phyloP scores from a whole-genome alignment of 2,329 filamentous ascomycete genomes.

The Alternaria arbusti region DNA sequence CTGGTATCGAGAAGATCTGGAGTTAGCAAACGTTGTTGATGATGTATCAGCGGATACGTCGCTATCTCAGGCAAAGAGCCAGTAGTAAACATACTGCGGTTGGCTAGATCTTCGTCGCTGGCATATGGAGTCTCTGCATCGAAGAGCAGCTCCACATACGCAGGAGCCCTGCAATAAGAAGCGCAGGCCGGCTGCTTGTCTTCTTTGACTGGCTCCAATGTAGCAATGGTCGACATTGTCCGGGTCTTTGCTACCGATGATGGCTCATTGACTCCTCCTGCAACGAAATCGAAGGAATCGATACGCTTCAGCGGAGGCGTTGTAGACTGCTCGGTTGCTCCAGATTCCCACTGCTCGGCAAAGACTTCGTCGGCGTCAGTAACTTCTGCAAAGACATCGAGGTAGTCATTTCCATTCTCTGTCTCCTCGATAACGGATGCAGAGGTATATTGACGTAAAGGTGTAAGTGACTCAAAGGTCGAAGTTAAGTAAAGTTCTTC shows the following conservation, averaged over 20 bases:
- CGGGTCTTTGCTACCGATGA: neutral
- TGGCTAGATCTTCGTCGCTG: neutral
- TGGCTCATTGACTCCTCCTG: too few relatives aligned
- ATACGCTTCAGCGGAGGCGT: neutral
- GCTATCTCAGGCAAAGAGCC: neutral
- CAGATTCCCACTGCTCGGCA: neutral
- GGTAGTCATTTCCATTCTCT: neutral
- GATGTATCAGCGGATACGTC: neutral
- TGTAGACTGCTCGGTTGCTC: neutral
- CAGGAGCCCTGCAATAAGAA: neutral
- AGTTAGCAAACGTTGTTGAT: too few relatives aligned
- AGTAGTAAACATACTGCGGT: neutral
- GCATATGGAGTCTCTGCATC: neutral
- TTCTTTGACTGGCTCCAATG: neutral
- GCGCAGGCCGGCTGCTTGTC: neutral
- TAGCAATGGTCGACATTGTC: neutral
- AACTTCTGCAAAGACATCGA: neutral
- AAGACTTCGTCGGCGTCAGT: neutral
- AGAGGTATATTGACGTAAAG: neutral
- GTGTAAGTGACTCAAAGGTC: neutral
- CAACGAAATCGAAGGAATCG: neutral
- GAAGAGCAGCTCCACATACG: conserved; percentile 3
- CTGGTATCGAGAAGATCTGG: neutral
- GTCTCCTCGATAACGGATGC: neutral
- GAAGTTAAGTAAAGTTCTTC: neutral